Conservation (phyloP, 2,329 filamentous ascomycete species). For the Fusarium nygamai region DNA sequence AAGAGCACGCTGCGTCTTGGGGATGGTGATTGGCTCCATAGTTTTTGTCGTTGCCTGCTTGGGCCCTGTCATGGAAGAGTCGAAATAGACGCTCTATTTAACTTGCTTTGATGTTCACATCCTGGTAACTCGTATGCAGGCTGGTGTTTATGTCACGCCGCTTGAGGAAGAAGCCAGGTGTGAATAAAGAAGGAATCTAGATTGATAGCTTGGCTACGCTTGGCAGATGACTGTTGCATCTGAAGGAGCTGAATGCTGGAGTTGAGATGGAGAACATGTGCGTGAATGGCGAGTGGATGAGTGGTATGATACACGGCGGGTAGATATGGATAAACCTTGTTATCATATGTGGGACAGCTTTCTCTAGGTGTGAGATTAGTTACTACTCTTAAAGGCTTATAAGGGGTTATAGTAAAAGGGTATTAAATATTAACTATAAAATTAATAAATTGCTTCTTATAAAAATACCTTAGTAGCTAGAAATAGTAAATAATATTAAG, state of each 20-base stretch:
- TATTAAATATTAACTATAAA: neutral
- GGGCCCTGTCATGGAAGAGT: neutral
- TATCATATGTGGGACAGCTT: neutral
- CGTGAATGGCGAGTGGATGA: neutral
- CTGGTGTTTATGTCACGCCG: neutral
- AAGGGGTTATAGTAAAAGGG: neutral
- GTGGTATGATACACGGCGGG: neutral
- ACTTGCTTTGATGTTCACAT: neutral
- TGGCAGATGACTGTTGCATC: neutral
- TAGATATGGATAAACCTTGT: neutral
- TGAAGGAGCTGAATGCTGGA: neutral
- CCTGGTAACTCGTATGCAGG: neutral
- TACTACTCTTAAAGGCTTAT: neutral
- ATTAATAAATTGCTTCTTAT: neutral
- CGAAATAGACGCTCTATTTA: neutral
- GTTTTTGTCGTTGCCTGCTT: neutral
- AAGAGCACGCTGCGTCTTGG: neutral
- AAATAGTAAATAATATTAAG: too few species aligned
- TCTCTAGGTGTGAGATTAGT: neutral
- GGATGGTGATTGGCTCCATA: neutral
- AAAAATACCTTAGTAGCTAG: neutral
- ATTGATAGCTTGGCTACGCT: neutral
- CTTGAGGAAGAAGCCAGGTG: neutral
- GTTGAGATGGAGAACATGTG: neutral
- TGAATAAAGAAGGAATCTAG: neutral